phyloP scores from a whole-genome alignment of 768 basidiomycete species.

The Boletus barrowsii region DNA sequence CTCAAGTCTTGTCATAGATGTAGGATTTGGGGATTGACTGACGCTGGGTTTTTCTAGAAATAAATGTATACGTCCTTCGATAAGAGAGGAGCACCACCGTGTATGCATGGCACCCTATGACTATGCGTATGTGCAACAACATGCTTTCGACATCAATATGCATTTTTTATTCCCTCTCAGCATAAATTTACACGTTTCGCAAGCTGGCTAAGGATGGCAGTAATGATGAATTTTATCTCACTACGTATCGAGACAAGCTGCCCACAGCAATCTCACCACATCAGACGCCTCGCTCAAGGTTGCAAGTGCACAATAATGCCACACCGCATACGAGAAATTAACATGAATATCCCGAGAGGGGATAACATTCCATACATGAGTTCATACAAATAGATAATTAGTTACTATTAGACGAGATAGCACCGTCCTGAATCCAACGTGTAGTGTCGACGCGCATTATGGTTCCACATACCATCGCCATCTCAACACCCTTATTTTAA shows the following conservation, averaged over 20 bases:
- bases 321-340: too few species aligned
- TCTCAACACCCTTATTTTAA: conserved; percentile 26
- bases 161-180: conserved; percentile 2
- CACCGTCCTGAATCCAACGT: background rate
- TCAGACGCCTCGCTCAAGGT: too few species aligned
- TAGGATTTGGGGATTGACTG: background rate
- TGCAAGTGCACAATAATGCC: background rate
- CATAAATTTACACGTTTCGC: background rate
- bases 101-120: conserved; percentile 25
- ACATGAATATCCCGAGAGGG: background rate
- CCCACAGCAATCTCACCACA: too few species aligned
- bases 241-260: too few species aligned
- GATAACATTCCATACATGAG: conserved; percentile 12
- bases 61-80: conserved; percentile 14
- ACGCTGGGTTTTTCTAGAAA: conserved; percentile 17
- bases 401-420: conserved; percentile 7
- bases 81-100: conserved; percentile 2
- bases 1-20: conserved; percentile 1
- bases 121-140: conserved; percentile 22
- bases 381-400: conserved; percentile 12
- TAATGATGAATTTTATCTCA: too few species aligned
- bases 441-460: background rate
- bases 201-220: too few species aligned
- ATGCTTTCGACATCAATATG: conserved; percentile 25
- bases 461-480: conserved; percentile 23